Conservation (phyloP, 1,139 yeast genomes). For the Pichia kudriavzevii region DNA sequence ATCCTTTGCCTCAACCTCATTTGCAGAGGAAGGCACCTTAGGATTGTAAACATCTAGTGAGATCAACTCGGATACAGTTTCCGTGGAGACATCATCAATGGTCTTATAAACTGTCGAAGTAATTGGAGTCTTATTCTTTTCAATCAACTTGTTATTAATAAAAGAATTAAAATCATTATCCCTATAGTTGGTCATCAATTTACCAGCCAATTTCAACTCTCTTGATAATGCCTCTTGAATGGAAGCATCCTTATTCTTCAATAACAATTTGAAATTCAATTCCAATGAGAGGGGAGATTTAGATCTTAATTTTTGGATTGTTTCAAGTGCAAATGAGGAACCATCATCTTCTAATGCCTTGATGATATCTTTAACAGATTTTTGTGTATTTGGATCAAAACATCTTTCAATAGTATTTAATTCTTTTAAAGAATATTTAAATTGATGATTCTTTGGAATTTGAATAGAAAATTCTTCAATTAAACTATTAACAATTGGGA, state of each 20-base stretch:
- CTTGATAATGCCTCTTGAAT: conserved; percentile 61
- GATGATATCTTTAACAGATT: conserved; percentile 56
- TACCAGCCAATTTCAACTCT: conserved; percentile 73
- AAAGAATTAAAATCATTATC: conserved; percentile 65
- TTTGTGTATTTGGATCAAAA: conserved; percentile 41
- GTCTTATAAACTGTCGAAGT: conserved; percentile 25
- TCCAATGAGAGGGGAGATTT: conserved; percentile 78
- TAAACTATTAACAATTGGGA: conserved; percentile 56
- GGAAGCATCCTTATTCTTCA: conserved; percentile 51
- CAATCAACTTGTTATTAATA: conserved; percentile 61
- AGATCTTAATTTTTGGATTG: conserved; percentile 45
- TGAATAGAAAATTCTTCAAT: conserved; percentile 72
- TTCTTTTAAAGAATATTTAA: conserved; percentile 49
- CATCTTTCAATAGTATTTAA: conserved; percentile 60
- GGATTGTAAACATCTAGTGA: conserved; percentile 24
- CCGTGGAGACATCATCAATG: conserved; percentile 30
- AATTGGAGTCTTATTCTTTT: conserved; percentile 21
- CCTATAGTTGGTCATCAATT: conserved; percentile 58
- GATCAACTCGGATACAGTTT: conserved; percentile 23
- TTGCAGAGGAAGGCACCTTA: conserved; percentile 1
- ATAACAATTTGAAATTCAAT: conserved; percentile 63
- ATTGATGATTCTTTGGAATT: conserved; percentile 58
- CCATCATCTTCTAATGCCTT: conserved; percentile 48
- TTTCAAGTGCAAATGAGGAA: conserved; percentile 58
- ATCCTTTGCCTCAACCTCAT: conserved; percentile 9